Evolutionary conservation across 192 early-diverging fungal species (phyloP), one percentile per base, ranked within the genome.

Genomic region (Spinellus fusiger): DNA sequence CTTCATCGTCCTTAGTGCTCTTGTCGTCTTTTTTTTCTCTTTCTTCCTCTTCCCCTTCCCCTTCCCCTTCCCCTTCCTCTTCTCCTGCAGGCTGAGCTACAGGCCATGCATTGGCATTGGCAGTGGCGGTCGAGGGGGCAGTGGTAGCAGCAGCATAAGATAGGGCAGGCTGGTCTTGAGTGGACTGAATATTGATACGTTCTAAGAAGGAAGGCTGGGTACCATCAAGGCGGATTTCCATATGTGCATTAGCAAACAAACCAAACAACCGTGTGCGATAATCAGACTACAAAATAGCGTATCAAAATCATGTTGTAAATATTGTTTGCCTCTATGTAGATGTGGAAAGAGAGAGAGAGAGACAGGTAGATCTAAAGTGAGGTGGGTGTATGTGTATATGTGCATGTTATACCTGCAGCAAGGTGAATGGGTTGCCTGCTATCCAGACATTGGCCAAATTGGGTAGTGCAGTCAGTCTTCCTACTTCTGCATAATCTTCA

Each of bases 371-470:
- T 47, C 16, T 13, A 4, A 16, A 16, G 25, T 28, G 13, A 28
- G 4, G 18, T 22, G 27, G n/a, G n/a, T 50, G 27, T n/a, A n/a
- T 40, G 10, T 49, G 20, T 27, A 23, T 63, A 34, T 29, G 55
- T 54, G 25, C 49, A 33, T 25, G 13, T 18, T 38, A n/a, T 28
- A 76, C 80, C 78, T 80, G 77, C 18, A 49, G 32, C 13, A 56
- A 22, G 28, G 76, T 73, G 44, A 81, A 84, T 22, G 82, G 82
- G 33, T 84, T 84, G 20, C 66, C 75, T n/a, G 74, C 71, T 0
- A 79, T 68, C 75, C 75, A 81, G 22, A 84, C 65, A 29, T 81
- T 76, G 28, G 70, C 64, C 27, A 84, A 73, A 26, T 68, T 72
- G 16, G 76, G 78, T 3, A 84, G 38, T 3, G 70, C 68, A 0